phyloP scores from a whole-genome alignment of 345 rosid genomes.

The Lepidium africanum region DNA sequence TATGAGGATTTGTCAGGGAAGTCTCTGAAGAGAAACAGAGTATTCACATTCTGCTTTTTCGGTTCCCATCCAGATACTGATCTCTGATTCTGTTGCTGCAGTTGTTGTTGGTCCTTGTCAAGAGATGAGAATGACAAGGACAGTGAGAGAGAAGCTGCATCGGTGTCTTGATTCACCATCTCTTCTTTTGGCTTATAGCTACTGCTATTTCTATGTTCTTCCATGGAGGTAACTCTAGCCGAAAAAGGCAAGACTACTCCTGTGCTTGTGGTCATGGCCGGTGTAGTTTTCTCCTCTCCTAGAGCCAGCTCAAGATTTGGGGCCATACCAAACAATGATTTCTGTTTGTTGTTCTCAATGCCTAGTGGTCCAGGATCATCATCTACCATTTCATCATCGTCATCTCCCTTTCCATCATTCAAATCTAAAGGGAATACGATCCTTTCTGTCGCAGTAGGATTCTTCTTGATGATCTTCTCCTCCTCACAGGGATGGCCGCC shows the following conservation, averaged over 20 bases:
- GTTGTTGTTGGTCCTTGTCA: constrained; percentile 40
- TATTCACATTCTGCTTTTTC: constrained; percentile 62
- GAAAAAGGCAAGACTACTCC: constrained; percentile 48
- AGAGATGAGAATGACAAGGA: constrained; percentile 69
- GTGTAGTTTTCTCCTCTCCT: constrained; percentile 47
- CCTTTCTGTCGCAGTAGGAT: constrained; percentile 44
- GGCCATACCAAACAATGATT: constrained; percentile 20
- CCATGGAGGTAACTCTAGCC: constrained; percentile 14
- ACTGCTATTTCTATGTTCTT: constrained; percentile 30
- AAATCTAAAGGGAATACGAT: constrained; percentile 62
- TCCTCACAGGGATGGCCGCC: constrained; percentile 33
- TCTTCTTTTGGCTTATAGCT: constrained; percentile 29
- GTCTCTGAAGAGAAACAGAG: constrained; percentile 52
- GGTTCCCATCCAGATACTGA: constrained; percentile 32
- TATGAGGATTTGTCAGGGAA: constrained; percentile 35
- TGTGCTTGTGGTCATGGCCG: constrained; percentile 12
- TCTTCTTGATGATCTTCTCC: constrained; percentile 32
- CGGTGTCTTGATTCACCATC: constrained; percentile 24
- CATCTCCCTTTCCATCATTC: constrained; percentile 32
- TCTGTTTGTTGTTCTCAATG: constrained; percentile 26
- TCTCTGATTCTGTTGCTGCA: constrained; percentile 23
- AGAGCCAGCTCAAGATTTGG: constrained; percentile 82
- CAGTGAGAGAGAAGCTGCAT: constrained; percentile 62
- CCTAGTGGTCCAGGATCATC: constrained; percentile 29
- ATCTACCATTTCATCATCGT: constrained; percentile 29